Percentiles rank a stretch among this genome's conserved stretches.
These are phyloP conservation scores for Paxillus involutus DNA, from an alignment of 768 basidiomycete genomes.

Conservation along the genomic window DNA sequence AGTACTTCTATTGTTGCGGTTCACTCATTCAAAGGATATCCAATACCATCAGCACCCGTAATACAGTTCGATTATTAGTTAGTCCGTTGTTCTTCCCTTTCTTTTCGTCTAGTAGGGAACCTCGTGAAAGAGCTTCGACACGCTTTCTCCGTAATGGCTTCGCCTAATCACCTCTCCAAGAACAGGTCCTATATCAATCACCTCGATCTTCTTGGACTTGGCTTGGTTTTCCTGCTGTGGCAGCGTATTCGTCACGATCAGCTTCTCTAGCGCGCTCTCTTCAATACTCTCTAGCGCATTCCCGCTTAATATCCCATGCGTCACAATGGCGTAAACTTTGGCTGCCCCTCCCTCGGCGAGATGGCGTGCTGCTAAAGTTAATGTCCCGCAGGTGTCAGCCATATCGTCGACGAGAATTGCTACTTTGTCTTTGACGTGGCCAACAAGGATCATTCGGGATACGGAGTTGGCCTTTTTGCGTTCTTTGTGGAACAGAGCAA, in stretches of 20 bases:
- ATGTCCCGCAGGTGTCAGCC: constrained; percentile 95
- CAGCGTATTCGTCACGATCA: constrained; percentile 98
- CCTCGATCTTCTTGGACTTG: constrained; percentile 78
- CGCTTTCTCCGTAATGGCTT: constrained; percentile 96
- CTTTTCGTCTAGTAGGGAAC: constrained; percentile 72
- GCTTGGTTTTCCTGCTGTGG: constrained; percentile 81
- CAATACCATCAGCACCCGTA: too few species aligned
- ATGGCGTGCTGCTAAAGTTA: constrained; percentile 88
- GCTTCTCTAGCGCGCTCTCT: constrained; percentile 79
- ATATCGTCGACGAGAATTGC: constrained; percentile 99
- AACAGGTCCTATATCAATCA: constrained; percentile 92
- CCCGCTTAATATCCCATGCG: constrained; percentile 94
- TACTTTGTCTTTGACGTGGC: constrained; percentile 86
- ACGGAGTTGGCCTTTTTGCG: constrained; percentile 96
- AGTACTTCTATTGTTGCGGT: not conserved
- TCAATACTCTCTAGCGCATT: constrained; percentile 76
- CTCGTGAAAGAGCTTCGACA: constrained; percentile 86
- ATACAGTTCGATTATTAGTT: not conserved
- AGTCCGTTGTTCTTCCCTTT: not conserved
- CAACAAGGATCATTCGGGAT: constrained; percentile 93
- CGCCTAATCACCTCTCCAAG: constrained; percentile 95
- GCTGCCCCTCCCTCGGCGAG: constrained; percentile 85
- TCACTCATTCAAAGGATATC: not conserved
- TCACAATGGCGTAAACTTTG: constrained; percentile 89
- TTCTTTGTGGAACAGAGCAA: constrained; percentile 99